Evolutionary conservation across 164 flowering plant species (phyloP), one percentile per base, ranked within the genome.

Genomic region (Berberis thunbergii): DNA sequence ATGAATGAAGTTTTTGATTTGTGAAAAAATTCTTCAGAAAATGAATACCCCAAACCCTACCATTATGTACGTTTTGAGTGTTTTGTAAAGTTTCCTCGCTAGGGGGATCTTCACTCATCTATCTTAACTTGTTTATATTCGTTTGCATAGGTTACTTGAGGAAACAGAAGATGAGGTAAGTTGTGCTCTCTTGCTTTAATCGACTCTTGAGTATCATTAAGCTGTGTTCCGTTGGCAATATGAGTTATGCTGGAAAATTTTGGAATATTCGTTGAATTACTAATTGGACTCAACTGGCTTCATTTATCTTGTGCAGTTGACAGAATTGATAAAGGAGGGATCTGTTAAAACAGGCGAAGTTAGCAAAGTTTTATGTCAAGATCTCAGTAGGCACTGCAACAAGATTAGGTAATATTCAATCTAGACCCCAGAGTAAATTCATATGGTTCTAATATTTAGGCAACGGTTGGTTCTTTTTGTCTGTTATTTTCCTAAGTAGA

Each of bases 161-260:
- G 91, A 89, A 72, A 89, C 96, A 55, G 99, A 94, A 80, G 99
- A 94, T 70, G 89, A 85, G 79, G 98, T 85, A 58, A 78, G 81
- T 66, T 60, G 6, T 40, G 4, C 44, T 41, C 4, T 52, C 59
- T 50, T 49, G 54, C 38, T 44, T 50, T 65, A 49, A 48, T 41
- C 48, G 58, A 13, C 6, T 57, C 9, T 26, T 42, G 38, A 4
- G 40, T 49, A 10, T 41, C 39, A n/a, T 57, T 56, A 48, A 43
- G 44, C 42, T 46, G 10, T 7, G 56, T 54, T 13, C 38, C 42
- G 4, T 55, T 1, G 13, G 12, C 40, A 7, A 3, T 52, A 8
- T 46, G 8, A 4, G 8, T 46, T 4, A 4, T 46, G 41, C 43
- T 56, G 7, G 8, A 4, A 13, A 56, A 3, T 9, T 43, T 60